Conservation (phyloP, 352 stramenopile species). For the Pythium vanterpoolii region DNA sequence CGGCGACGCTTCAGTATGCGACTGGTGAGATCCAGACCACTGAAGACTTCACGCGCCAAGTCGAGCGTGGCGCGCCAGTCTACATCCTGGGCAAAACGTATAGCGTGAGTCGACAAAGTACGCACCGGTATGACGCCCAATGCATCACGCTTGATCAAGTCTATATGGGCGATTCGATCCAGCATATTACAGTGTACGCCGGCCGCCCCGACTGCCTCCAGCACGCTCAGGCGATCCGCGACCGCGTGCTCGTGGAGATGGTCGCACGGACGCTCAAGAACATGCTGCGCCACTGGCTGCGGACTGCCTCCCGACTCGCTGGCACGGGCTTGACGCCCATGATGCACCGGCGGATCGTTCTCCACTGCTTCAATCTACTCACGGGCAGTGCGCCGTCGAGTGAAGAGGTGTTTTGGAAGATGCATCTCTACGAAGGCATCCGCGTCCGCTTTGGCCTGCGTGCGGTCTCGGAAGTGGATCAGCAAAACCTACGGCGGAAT, state of each 20-base stretch:
- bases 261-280: conserved; percentile 87
- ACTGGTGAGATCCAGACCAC: conserved; percentile 74
- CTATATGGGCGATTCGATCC: conserved; percentile 62
- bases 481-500: conserved; percentile 62
- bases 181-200: conserved; percentile 67
- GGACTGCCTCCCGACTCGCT: conserved; percentile 29
- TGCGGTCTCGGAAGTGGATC: conserved; percentile 72
- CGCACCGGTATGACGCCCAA: conserved; percentile 49
- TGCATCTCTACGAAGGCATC: conserved; percentile 76
- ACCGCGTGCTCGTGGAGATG: conserved; percentile 83
- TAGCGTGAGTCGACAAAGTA: conserved; percentile 38
- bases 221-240: conserved; percentile 51
- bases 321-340: conserved; percentile 41
- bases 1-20: conserved; percentile 77
- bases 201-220: conserved; percentile 60
- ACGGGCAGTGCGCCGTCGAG: conserved; percentile 54
- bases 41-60: conserved; percentile 78
- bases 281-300: conserved; percentile 73
- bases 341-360: conserved; percentile 44
- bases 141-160: conserved; percentile 58
- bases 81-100: conserved; percentile 54
- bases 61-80: conserved; percentile 62
- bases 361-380: conserved; percentile 66
- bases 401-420: conserved; percentile 59
- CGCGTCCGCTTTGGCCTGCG: conserved; percentile 60